Evolutionary conservation across 257 asterid genomes (phyloP).

Genomic region (Euphrasia confusa): DNA sequence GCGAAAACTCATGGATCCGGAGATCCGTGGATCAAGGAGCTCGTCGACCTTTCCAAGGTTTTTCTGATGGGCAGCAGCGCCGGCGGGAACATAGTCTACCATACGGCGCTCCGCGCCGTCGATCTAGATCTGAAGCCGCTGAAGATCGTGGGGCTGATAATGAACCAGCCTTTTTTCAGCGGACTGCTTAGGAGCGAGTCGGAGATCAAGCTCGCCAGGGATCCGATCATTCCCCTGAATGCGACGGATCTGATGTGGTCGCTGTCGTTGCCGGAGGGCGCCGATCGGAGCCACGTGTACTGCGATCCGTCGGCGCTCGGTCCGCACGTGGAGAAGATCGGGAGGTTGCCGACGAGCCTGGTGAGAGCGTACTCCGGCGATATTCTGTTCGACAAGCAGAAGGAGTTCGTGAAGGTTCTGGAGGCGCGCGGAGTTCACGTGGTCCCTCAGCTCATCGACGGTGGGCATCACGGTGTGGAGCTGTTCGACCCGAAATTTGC

Average conservation of each 20-base stretch:
- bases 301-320: conserved; percentile 31
- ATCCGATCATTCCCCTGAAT: conserved; percentile 40
- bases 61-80: conserved; percentile 66
- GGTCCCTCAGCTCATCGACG: conserved; percentile 36
- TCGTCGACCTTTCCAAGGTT: conserved; percentile 47
- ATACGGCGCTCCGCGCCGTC: conserved; percentile 31
- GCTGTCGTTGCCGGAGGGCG: conserved; percentile 55
- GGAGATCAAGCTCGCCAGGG: conserved; percentile 33
- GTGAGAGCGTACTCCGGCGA: conserved; percentile 59
- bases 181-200: conserved; percentile 46
- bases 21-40: conserved; percentile 54
- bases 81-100: conserved; percentile 57
- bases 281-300: conserved; percentile 52
- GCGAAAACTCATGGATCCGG: conserved; percentile 30
- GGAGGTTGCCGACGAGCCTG: conserved; percentile 44
- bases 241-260: conserved; percentile 55
- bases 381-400: conserved; percentile 62
- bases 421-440: conserved; percentile 57
- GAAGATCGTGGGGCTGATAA: conserved; percentile 52
- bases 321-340: conserved; percentile 33
- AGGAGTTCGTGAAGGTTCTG: conserved; percentile 45
- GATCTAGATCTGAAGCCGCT: conserved; percentile 41
- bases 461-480: conserved; percentile 66
- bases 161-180: conserved; percentile 60
- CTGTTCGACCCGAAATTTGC: conserved; percentile 43